These are phyloP conservation scores for Butyriboletus loyo DNA, from an alignment of 768 basidiomycete species.

Conservation along the genomic window DNA sequence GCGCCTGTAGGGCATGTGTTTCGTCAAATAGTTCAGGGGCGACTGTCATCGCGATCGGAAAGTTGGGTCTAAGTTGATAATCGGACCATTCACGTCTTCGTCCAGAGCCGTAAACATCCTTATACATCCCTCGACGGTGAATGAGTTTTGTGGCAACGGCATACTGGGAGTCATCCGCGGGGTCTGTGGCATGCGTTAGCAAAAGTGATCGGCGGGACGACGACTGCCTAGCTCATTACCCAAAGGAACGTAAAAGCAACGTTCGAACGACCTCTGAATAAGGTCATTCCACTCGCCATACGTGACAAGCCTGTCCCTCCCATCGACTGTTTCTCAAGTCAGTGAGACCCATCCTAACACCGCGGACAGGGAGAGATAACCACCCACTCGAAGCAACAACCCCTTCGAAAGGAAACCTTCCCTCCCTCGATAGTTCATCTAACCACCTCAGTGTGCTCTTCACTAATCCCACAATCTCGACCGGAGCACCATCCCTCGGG, in stretches of 20 bases:
- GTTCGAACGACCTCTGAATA: constrained; percentile 85
- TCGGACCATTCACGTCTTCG: constrained; percentile 90
- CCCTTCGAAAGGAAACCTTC: constrained; percentile 87
- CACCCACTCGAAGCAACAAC: constrained; percentile 76
- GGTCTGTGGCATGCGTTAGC: constrained; percentile 45
- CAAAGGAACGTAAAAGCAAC: constrained; percentile 83
- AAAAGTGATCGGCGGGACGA: not conserved
- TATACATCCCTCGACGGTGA: constrained; percentile 94
- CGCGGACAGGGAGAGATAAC: not conserved
- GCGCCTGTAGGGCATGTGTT: constrained; percentile 71
- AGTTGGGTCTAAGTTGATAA: constrained; percentile 92
- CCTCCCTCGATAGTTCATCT: constrained; percentile 55
- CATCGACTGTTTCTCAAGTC: constrained; percentile 52
- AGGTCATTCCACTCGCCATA: constrained; percentile 90
- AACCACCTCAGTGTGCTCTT: constrained; percentile 95
- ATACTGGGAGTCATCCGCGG: constrained; percentile 67
- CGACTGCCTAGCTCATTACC: constrained; percentile 39
- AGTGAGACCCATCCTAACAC: not conserved
- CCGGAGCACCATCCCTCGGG: constrained; percentile 91
- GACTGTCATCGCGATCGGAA: constrained; percentile 94
- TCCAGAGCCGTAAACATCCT: constrained; percentile 94
- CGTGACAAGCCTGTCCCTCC: constrained; percentile 65
- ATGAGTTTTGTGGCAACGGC: constrained; percentile 66
- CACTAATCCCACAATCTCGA: constrained; percentile 91
- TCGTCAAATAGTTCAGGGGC: constrained; percentile 93